Base-by-base conservation (phyloP, 2,329 filamentous ascomycete species). In the Talaromyces sp. region DNA sequence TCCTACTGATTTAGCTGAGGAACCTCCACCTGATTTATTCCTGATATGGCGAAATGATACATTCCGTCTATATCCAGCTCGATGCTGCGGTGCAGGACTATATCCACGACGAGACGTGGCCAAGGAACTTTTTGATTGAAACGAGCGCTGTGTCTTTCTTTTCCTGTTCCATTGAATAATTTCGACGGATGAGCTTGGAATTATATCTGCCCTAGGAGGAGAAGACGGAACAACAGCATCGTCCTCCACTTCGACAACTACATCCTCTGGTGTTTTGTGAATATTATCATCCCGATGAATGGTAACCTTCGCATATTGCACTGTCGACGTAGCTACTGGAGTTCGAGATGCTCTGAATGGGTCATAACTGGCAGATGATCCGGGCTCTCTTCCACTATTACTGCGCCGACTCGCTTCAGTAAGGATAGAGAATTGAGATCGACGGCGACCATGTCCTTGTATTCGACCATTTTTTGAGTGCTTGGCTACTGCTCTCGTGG, bases 341-440 rank as follows among this genome's bases (percentile, higher is more conserved):
- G 84, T 79, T 68, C 85, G 83, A 2, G 90, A 92, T 4, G 90
- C 87, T 71, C 91, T 87, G 75, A 90, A 96, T 0, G 93, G 92
- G 74, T 97, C 93, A 71, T 96, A 96, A 76, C 90, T 95, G 3
- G 73, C 73, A 24, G 75, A 76, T 2, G 79, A 79, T 39, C 70
- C 75, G 1, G 83, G 80, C 39, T 81, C 78, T 64, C 83, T 82
- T 45, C 80, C 79, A 60, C 85, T 83, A 66, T 79, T 83, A 58
- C 81, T 80, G 0, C 77, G 79, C 56, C 79, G 78, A 61, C 83
- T 77, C 63, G 84, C 81, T 64, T 86, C 81, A 41, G 85, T 85
- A 63, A 85, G 76, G 62, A 86, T 84, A 1, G 85, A 86, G 69
- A 83, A 86, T 50, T 84, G 82, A 4, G 85, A 87, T 57, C 83